phyloP scores from a whole-genome alignment of 768 basidiomycete species.

The Sporobolomyces phaffii region DNA sequence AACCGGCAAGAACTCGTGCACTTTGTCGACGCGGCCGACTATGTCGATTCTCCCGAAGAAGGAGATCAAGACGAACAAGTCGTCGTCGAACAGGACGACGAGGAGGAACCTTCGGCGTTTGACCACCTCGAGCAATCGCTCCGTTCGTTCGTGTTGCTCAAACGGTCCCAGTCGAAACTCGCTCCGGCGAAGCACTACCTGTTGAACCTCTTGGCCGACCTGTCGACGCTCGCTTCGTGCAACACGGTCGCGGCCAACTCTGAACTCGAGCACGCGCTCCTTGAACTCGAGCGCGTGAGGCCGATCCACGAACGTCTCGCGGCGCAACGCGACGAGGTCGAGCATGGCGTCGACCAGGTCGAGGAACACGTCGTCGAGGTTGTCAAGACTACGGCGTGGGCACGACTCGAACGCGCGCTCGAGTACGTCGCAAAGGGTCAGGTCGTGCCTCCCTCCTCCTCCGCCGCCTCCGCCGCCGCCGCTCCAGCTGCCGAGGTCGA shows the following conservation, averaged over 20 bases:
- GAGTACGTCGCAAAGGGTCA: constrained; percentile 71
- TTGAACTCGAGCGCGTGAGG: constrained; percentile 61
- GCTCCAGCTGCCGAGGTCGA: too few species aligned
- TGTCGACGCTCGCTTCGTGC: constrained; percentile 76
- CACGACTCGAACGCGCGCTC: constrained; percentile 61
- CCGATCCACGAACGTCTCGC: constrained; percentile 88
- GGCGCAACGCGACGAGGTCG: constrained; percentile 63
- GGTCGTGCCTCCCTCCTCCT: constrained; percentile 53
- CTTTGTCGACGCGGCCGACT: constrained; percentile 82
- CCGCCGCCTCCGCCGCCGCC: not conserved
- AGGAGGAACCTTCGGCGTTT: constrained; percentile 52
- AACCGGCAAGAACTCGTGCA: constrained; percentile 91
- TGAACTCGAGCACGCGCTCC: constrained; percentile 66
- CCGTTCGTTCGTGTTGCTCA: constrained; percentile 89
- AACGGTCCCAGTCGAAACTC: constrained; percentile 93
- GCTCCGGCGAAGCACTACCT: constrained; percentile 89
- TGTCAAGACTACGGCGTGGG: constrained; percentile 56
- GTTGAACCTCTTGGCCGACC: constrained; percentile 76
- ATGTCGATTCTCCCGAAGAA: constrained; percentile 42
- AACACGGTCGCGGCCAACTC: constrained; percentile 79
- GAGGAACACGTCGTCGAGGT: constrained; percentile 68
- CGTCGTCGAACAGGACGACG: constrained; percentile 47
- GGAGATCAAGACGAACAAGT: constrained; percentile 60
- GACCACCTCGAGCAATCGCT: constrained; percentile 81
- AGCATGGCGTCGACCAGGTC: constrained; percentile 66